Evolutionary conservation across 345 rosid genomes (phyloP).

Genomic region (Boechera retrofracta): DNA sequence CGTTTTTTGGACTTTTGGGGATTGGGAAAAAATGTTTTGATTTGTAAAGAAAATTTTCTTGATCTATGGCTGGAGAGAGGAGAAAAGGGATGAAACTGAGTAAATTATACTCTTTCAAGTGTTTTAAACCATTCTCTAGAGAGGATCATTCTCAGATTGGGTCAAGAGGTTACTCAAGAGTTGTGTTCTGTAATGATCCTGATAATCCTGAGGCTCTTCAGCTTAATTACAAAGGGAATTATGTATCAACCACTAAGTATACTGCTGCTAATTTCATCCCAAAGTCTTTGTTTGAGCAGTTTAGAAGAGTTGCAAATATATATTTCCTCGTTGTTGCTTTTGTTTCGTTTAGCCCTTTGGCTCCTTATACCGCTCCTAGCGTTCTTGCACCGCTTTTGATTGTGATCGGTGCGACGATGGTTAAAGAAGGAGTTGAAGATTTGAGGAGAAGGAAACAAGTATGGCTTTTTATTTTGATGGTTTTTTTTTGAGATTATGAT

Average conservation of each 20-base stretch:
- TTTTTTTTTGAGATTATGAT: neutral
- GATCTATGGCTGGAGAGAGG: slow-evolving; percentile 46
- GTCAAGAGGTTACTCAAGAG: slow-evolving; percentile 76
- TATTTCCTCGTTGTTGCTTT: slow-evolving; percentile 90
- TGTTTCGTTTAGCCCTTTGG: slow-evolving; percentile 86
- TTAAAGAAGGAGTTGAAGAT: slow-evolving; percentile 91
- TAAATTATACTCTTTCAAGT: slow-evolving; percentile 68
- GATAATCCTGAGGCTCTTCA: slow-evolving; percentile 61
- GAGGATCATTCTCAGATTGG: slow-evolving; percentile 69
- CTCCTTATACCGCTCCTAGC: slow-evolving; percentile 77
- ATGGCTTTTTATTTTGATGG: slow-evolving; percentile 17
- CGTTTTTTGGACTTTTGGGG: neutral
- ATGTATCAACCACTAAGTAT: slow-evolving; percentile 90
- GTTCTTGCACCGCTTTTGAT: slow-evolving; percentile 73
- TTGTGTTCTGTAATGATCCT: slow-evolving; percentile 86
- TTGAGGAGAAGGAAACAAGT: slow-evolving; percentile 81
- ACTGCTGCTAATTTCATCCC: slow-evolving; percentile 76
- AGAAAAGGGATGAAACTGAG: slow-evolving; percentile 53
- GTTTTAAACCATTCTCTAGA: slow-evolving; percentile 49
- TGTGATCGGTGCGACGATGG: slow-evolving; percentile 88
- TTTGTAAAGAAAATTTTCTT: neutral
- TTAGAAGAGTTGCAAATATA: slow-evolving; percentile 91
- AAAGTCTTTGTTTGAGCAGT: slow-evolving; percentile 96
- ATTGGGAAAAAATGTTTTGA: neutral
- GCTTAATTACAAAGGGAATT: slow-evolving; percentile 74